Conservation (phyloP, 371 early-diverging fungal genomes). For the Mortierella sp. region DNA sequence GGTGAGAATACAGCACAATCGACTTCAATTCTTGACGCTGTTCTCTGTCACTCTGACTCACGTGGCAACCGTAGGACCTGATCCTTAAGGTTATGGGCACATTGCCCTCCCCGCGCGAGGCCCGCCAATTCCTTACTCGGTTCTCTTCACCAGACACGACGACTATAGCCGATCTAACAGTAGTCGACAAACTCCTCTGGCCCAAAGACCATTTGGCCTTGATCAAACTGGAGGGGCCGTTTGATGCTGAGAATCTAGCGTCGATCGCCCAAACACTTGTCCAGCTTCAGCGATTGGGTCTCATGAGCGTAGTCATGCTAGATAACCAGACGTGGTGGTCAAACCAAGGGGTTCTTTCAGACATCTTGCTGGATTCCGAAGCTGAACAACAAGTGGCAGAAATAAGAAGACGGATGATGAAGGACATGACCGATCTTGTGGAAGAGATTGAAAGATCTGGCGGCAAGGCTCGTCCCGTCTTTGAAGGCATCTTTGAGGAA, state of each 20-base stretch:
- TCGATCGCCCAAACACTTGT: constrained; percentile 69
- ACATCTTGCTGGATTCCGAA: constrained; percentile 4
- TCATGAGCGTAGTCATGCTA: constrained; percentile 76
- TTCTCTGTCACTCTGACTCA: background rate
- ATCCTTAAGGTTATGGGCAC: constrained; percentile 69
- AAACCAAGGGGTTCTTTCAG: background rate
- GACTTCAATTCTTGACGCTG: background rate
- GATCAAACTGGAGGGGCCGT: constrained; percentile 69
- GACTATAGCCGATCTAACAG: constrained; percentile 16
- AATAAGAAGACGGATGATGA: constrained; percentile 59
- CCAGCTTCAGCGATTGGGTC: constrained; percentile 74
- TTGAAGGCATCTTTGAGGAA: constrained; percentile 61
- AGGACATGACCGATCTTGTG: constrained; percentile 69
- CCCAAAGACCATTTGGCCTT: constrained; percentile 67
- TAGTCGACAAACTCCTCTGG: constrained; percentile 61
- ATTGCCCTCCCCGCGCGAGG: constrained; percentile 81
- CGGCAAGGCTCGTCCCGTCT: constrained; percentile 76
- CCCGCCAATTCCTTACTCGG: constrained; percentile 76
- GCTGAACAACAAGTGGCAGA: constrained; percentile 21
- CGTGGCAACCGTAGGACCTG: constrained; percentile 55
- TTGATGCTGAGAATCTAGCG: constrained; percentile 61
- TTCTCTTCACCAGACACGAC: constrained; percentile 58
- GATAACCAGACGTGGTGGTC: constrained; percentile 67
- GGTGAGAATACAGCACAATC: background rate
- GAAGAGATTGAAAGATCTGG: constrained; percentile 83